Evolutionary conservation across 257 asterid species (phyloP).

Genomic region (Solanum sejunctum): DNA sequence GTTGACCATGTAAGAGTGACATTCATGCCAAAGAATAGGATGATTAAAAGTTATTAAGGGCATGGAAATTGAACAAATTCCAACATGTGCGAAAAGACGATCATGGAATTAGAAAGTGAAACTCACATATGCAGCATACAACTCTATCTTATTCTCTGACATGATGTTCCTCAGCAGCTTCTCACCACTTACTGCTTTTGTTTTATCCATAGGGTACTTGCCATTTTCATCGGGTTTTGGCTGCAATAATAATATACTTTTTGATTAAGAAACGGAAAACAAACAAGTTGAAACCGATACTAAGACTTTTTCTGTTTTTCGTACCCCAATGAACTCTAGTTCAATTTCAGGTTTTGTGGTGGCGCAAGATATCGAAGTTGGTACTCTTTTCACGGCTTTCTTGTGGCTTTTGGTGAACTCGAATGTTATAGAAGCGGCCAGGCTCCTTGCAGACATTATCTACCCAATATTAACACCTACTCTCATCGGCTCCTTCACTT

Average conservation of each 20-base stretch:
- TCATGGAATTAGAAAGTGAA: no score
- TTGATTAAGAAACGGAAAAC: neutral
- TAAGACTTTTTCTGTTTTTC: neutral
- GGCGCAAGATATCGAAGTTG: constrained; percentile 15
- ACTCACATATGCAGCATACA: constrained; percentile 78
- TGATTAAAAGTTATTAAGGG: no score
- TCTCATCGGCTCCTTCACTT: neutral
- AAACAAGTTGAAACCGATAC: neutral
- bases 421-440: constrained; percentile 27
- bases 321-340: constrained; percentile 68
- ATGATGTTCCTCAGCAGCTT: constrained; percentile 80
- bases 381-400: constrained; percentile 13
- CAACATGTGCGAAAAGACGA: no score
- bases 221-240: constrained; percentile 58
- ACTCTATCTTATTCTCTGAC: constrained; percentile 75
- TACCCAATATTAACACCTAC: neutral
- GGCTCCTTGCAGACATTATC: constrained; percentile 38
- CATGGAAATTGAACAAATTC: neutral
- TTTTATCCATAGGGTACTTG: constrained; percentile 43
- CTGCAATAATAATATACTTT: constrained; percentile 10
- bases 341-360: constrained; percentile 47
- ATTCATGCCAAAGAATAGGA: no score
- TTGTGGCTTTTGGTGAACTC: constrained; percentile 9
- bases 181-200: constrained; percentile 68
- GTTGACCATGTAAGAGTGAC: no score